These are phyloP conservation scores for Chrysanthemum makinoi DNA, from an alignment of 129 eudicot genomes.

Conservation along the genomic window DNA sequence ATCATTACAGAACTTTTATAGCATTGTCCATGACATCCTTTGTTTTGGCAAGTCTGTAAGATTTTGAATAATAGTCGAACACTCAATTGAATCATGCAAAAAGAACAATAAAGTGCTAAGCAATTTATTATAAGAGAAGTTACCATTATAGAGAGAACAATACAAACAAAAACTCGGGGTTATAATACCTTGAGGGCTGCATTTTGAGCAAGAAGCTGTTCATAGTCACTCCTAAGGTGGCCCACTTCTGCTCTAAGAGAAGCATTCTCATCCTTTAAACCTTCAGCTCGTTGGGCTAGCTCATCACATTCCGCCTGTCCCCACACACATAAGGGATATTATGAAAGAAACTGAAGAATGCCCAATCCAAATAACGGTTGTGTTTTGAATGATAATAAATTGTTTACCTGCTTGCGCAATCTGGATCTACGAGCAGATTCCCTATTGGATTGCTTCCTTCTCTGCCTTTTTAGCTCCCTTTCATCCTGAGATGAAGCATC, in stretches of 20 bases:
- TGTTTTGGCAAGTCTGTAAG: background rate
- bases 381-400: background rate
- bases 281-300: constrained; percentile 88
- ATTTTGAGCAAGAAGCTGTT: constrained; percentile 80
- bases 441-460: constrained; percentile 97
- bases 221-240: constrained; percentile 66
- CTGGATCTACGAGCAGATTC: constrained; percentile 99
- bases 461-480: constrained; percentile 93
- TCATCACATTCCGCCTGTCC: constrained; percentile 94
- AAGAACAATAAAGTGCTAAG: background rate
- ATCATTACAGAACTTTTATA: background rate
- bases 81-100: background rate
- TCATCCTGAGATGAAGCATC: constrained; percentile 69
- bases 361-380: background rate
- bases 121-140: background rate
- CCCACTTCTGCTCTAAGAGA: constrained; percentile 75
- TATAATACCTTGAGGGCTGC: constrained; percentile 68
- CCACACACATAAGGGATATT: background rate
- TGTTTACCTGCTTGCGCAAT: constrained; percentile 85
- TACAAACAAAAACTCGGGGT: background rate
- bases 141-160: background rate
- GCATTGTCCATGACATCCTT: constrained; percentile 3
- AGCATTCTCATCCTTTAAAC: constrained; percentile 79
- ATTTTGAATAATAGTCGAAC: background rate
- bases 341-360: constrained; percentile 4